A percentile compares a stretch with the other conserved stretches of the same genome.
Evolutionary conservation across 2,329 filamentous ascomycete genomes (phyloP).

Genomic region (Paecilomyces dactylethromorphus): DNA sequence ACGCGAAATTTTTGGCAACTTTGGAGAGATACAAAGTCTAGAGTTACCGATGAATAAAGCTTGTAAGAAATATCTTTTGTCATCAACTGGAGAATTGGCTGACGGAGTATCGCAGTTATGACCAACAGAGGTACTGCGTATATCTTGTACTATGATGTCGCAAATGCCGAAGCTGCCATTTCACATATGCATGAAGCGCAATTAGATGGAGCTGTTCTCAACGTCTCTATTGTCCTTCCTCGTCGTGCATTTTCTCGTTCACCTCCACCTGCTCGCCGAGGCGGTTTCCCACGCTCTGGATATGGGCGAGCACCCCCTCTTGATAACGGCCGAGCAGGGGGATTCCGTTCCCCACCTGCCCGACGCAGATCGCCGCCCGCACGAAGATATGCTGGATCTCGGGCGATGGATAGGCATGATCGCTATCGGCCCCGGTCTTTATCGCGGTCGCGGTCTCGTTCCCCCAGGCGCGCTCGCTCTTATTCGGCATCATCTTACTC

Average conservation of each 20-base stretch:
- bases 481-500: conserved; percentile 34
- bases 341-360: conserved; percentile 17
- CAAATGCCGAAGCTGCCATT: conserved; percentile 80
- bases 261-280: conserved; percentile 63
- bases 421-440: conserved; percentile 56
- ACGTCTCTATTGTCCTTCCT: conserved; percentile 82
- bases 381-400: conserved; percentile 32
- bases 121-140: conserved; percentile 92
- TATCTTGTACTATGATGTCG: conserved; percentile 71
- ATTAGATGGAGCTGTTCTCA: conserved; percentile 73
- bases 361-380: conserved; percentile 28
- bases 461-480: conserved; percentile 30
- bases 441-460: conserved; percentile 42
- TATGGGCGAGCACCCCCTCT: conserved; percentile 21
- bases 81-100: conserved; percentile 2
- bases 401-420: conserved; percentile 43
- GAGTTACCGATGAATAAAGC: conserved; percentile 84
- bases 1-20: conserved; percentile 84
- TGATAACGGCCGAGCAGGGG: conserved; percentile 14
- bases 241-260: conserved; percentile 74
- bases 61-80: conserved; percentile 50
- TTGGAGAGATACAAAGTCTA: conserved; percentile 77
- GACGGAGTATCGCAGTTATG: conserved; percentile 52
- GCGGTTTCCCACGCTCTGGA: conserved; percentile 48
- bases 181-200: conserved; percentile 98